Base-by-base conservation (phyloP, 1,284 basidiomycete genomes). In the Rugosomyces carneus region DNA sequence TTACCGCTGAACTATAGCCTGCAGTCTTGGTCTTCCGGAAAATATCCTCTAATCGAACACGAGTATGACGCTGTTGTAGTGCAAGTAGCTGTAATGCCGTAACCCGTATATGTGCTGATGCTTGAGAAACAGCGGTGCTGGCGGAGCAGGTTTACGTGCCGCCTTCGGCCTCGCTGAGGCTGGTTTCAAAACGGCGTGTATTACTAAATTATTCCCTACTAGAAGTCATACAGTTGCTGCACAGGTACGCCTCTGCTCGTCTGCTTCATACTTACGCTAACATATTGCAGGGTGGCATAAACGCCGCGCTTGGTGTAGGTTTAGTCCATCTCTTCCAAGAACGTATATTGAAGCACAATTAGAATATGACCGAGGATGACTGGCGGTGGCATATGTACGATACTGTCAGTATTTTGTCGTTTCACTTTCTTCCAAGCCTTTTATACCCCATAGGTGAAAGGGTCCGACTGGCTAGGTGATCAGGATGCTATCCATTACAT, bases 311-410 rank as follows among this genome's bases (percentile, higher is more conserved):
- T 47, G 96, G 95, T 52, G 88, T 90, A 66, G 60, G 84, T 73
- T 8, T 6, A 34, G 7, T 9, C 21, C 3, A 23, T 23, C 21
- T 23, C 27, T 31, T 34, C 44, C 32, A 7, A 36, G 20, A 34
- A 31, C 40, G 37, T 47, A 19, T 24, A 24, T 9, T 29, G 27
- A 29, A 9, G 26, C 37, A 16, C 40, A 42, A 52, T 40, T 44
- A 89, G 85, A 99, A 99, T 76, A 95, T 96, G 91, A 95, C 93
- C 10, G 93, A 97, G 70, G 93, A 97, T 63, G 93, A 97, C 67
- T 98, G 94, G 95, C 76, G 96, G 69, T 99, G 96, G 96, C 95
- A 99, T 69, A 97, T 98, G 91, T 94, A 95, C 69, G 94, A 98
- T 71, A 99, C 95, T 47, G 95, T 89, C 62, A 58, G 81, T 65